Conservation (phyloP, 257 asterid genomes). For the Solanum peruvianum region DNA sequence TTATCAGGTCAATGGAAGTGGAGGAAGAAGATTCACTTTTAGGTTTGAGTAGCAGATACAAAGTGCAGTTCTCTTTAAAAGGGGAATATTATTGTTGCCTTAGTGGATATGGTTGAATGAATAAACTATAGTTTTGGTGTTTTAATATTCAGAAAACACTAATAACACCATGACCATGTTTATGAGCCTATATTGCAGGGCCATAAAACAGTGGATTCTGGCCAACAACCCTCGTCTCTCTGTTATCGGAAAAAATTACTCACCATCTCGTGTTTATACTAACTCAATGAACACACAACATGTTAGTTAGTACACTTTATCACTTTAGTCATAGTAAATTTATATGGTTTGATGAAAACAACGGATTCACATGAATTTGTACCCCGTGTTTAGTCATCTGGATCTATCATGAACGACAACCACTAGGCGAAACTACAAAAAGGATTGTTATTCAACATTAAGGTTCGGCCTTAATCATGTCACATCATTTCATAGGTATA, state of each 20-base stretch:
- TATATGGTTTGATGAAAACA: background rate
- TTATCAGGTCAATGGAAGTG: background rate
- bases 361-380: background rate
- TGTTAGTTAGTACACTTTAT: background rate
- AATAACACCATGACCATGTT: background rate
- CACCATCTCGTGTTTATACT: background rate
- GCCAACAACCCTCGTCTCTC: background rate
- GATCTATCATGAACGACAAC: background rate
- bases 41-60: background rate
- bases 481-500: background rate
- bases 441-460: background rate
- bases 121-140: background rate
- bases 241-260: background rate
- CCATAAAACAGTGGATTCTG: background rate
- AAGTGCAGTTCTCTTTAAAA: background rate
- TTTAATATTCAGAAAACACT: background rate
- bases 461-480: accelerated
- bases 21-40: background rate
- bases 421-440: background rate
- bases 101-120: slow-evolving; percentile 33
- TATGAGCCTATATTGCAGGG: background rate
- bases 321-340: background rate
- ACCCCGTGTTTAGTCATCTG: too few relatives aligned
- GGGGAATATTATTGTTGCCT: background rate
- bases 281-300: background rate